Base-by-base conservation (phyloP, 1,284 basidiomycete genomes). In the Hemileia vastatrix region DNA sequence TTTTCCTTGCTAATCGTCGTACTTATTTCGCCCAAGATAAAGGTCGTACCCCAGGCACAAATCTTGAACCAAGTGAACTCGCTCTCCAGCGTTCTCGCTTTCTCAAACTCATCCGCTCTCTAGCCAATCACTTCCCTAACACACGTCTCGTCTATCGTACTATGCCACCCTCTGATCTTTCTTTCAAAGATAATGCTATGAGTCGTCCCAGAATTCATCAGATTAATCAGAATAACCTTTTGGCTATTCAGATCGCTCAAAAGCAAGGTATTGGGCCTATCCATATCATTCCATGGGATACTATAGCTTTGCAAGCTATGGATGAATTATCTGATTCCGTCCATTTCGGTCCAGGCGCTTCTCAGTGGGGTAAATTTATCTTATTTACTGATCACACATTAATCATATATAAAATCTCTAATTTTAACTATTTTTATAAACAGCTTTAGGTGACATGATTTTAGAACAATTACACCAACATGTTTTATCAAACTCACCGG, bases 91-190 rank as follows among this genome's bases (percentile, higher is more conserved):
- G 36, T 2, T 3, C 19, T 15, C 32, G 54, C 1, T 55, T 55
- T 40, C 33, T n/a, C 8, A 24, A 44, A 23, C 45, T 55, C 21
- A 9, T 55, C 40, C 21, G 45, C 40, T 44, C 43, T 21, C 40
- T 55, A 1, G 21, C 45, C 36, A 18, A 40, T 13, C 6, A 55
- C 23, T 55, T 55, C 54, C 43, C 43, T 23, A 43, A 43, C 8
- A 43, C n/a, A 8, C n/a, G 54, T 1, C 45, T 55, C 40, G 54
- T 55, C 4, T 55, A 55, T 24, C 9, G 54, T 1, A 55, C 54
- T 24, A 55, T 55, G 54, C 54, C 54, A n/a, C n/a, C n/a, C n/a
- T n/a, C n/a, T n/a, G 54, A 55, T 43, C 45, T 43, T 18, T 55
- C 54, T 4, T 23, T 55, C 13, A 55, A 55, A 36, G 18, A 36